Percentiles rank a stretch among this genome's conserved stretches.
phyloP scores from a whole-genome alignment of 208 protist species.

The Herpetomonas samuelpessoai region DNA sequence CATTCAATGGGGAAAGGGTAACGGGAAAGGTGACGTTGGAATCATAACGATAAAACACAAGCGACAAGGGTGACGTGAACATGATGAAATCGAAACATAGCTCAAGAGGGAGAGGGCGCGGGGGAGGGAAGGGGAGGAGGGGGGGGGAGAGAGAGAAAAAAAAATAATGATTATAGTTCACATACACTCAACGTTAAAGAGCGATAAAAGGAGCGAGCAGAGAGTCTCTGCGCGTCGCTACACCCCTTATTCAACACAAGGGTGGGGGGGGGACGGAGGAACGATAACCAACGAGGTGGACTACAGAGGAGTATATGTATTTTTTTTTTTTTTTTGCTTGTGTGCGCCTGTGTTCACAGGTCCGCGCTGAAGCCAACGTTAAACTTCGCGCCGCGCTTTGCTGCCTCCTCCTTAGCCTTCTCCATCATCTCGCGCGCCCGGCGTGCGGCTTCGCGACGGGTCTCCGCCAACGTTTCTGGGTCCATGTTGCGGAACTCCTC shows the following conservation, averaged over 20 bases:
- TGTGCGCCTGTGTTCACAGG: slow-evolving; percentile 2
- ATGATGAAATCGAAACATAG: too few relatives aligned
- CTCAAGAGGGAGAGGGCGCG: background rate
- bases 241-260: too few relatives aligned
- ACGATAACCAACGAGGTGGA: too few relatives aligned
- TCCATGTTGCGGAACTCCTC: background rate
- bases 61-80: too few relatives aligned
- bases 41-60: too few relatives aligned
- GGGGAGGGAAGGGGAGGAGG: background rate
- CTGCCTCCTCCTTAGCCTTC: slow-evolving; percentile 21
- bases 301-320: too few relatives aligned
- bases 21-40: too few relatives aligned
- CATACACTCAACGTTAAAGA: slow-evolving; percentile 5
- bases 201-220: background rate
- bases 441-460: background rate
- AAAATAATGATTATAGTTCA: slow-evolving; percentile 1
- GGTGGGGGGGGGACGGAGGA: too few relatives aligned
- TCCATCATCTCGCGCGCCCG: slow-evolving; percentile 1
- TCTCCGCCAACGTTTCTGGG: background rate
- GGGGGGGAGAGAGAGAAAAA: background rate
- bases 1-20: too few relatives aligned
- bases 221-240: too few relatives aligned
- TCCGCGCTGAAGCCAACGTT: slow-evolving; percentile 16
- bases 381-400: slow-evolving; percentile 22
- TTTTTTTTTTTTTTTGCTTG: background rate